Evolutionary conservation across 768 basidiomycete species (phyloP).

Genomic region (Hirschioporus abietinus): DNA sequence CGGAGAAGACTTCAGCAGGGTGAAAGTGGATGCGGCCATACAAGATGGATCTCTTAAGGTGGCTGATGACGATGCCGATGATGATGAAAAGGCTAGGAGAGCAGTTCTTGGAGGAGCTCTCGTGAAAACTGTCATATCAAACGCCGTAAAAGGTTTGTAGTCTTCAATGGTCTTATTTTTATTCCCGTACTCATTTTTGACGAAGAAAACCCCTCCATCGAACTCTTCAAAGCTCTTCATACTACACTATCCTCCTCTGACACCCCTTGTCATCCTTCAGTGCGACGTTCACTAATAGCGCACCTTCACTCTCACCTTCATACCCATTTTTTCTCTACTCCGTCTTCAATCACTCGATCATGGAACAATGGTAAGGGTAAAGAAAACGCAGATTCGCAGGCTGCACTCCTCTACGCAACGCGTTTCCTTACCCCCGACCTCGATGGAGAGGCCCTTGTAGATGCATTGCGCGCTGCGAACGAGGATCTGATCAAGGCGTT

Average conservation of each 20-base stretch:
- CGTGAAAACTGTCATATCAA: conserved; percentile 69
- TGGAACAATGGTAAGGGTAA: conserved; percentile 14
- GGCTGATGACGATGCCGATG: conserved; percentile 21
- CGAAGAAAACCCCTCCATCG: conserved; percentile 35
- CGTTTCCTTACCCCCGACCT: conserved; percentile 27
- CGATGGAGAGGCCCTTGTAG: conserved; percentile 48
- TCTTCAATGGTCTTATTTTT: conserved; percentile 11
- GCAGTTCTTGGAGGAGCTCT: conserved; percentile 76
- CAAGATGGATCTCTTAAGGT: conserved; percentile 14
- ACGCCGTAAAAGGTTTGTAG: conserved; percentile 63
- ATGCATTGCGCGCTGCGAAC: conserved; percentile 45
- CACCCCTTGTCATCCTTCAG: conserved; percentile 35
- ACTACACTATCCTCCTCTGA: conserved; percentile 28
- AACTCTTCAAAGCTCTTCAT: conserved; percentile 38
- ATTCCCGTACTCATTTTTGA: conserved; percentile 8
- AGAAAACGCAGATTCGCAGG: conserved; percentile 33
- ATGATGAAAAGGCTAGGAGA: conserved; percentile 50
- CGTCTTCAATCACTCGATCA: conserved; percentile 10
- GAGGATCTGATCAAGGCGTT: conserved; percentile 40
- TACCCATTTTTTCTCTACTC: conserved; percentile 13
- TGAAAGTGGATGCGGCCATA: conserved; percentile 20
- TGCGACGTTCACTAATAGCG: conserved; percentile 36
- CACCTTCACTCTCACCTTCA: conserved; percentile 39
- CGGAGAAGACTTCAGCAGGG: conserved; percentile 26
- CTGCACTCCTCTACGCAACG: conserved; percentile 35